A percentile compares a stretch with the other conserved stretches of the same genome.
phyloP scores from a whole-genome alignment of 257 asterid genomes.

The Primulina eburnea region DNA sequence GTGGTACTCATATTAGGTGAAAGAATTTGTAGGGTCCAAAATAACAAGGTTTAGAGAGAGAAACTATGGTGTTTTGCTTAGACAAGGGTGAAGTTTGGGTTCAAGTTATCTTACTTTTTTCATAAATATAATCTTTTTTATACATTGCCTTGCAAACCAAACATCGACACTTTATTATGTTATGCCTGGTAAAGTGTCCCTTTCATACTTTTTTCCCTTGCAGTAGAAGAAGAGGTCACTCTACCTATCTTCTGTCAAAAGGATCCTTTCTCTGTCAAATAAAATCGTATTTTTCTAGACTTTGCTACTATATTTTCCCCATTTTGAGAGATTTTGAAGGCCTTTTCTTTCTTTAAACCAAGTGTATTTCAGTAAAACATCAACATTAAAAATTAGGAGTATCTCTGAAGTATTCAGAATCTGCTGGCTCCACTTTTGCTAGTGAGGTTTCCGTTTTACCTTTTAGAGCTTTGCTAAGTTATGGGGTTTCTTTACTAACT shows the following conservation, averaged over 20 bases:
- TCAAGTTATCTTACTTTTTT: conserved; percentile 25
- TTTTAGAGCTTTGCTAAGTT: conserved; percentile 13
- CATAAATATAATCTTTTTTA: conserved; percentile 19
- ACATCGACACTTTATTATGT: conserved; percentile 38
- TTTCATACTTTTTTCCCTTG: conserved; percentile 48
- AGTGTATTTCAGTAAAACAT: conserved; percentile 36
- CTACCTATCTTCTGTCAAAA: conserved; percentile 40
- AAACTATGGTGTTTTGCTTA: conserved; percentile 59
- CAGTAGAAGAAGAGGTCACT: conserved; percentile 45
- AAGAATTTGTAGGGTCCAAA: conserved; percentile 32
- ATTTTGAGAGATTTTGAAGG: conserved; percentile 1
- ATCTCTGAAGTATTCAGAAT: conserved; percentile 34
- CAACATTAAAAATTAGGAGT: conserved; percentile 30
- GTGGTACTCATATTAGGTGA: conserved; percentile 49
- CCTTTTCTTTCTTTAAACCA: conserved; percentile 18
- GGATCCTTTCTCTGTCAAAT: conserved; percentile 34
- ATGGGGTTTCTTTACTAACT: not conserved
- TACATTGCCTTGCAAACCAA: conserved; percentile 52
- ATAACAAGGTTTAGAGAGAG: conserved; percentile 30
- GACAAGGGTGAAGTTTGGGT: conserved; percentile 82
- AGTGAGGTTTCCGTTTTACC: conserved; percentile 15
- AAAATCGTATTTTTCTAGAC: conserved; percentile 13
- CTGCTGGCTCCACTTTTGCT: conserved; percentile 36
- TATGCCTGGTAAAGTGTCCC: conserved; percentile 57
- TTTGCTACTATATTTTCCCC: not conserved